Base-by-base conservation (phyloP, 139 green algal genomes). In the Trebouxia sp. region DNA sequence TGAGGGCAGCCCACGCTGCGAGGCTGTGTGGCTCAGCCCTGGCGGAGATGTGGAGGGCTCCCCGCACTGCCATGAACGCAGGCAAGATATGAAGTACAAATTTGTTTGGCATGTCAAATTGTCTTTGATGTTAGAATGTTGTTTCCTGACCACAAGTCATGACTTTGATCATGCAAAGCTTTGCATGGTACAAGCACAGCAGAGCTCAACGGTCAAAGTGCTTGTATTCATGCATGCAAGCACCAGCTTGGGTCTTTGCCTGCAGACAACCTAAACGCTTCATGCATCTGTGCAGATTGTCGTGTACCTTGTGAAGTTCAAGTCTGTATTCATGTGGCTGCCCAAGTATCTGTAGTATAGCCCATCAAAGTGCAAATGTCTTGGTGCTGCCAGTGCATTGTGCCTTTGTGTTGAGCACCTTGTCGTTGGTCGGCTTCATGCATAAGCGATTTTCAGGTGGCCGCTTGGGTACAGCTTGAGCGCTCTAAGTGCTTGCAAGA, bases 1-100 rank as follows among this genome's bases (percentile, higher is more conserved):
- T 41, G 69, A 77, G 10, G 69, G 69, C 41, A 53, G 41, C 39
- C 26, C 41, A 15, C 69, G 41, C 24, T 12, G 39, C 5, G 69
- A 51, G 43, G 69, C 41, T 38, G 41, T 77, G 26, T 77, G 69
- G 69, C 53, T 53, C 69, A 77, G 69, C 39, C 69, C 69, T 77
- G 69, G 55, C 3, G 41, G 69, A n/a, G 69, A 77, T 1, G 41
- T 77, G 22, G 69, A 77, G 28, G 69, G 41, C 6, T 72, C 69
- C 0, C 38, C 41, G 20, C 43, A 53, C 41, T 53, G 41, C 39
- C 69, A 77, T 38, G 69, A 53, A 41, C 26, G 38, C 39, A 77
- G 69, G 41, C 55, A 41, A 41, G 22, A n/a, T n/a, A n/a, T n/a
- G n/a, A n/a, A n/a, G n/a, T n/a, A n/a, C n/a, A 22, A 3, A 22